Evolutionary conservation across 345 rosid genomes (phyloP), one percentile per base, ranked within the genome.

Genomic region (Lepidium aucheri): DNA sequence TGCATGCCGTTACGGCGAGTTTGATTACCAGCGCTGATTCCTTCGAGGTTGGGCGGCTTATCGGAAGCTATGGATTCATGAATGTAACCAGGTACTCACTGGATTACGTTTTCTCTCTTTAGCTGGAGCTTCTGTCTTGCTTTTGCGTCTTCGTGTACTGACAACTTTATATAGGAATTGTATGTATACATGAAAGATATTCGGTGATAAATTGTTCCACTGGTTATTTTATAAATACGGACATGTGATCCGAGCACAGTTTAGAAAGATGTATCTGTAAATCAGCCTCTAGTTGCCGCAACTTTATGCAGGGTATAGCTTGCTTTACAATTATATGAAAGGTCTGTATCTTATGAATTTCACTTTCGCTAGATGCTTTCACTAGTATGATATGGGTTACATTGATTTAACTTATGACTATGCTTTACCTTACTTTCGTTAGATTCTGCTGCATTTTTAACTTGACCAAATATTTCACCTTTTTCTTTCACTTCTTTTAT

Each of bases 51-150:
- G 98, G 98, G 13, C 73, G 83, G 46, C 90, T 93, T 47, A 83
- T 90, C 16, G 96, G 98, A 45, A 87, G 90, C 84, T 93, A 87
- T 14, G 98, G 97, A 40, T 93, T 87, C 83, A 87, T 93, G 88
- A 93, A 87, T 63, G 55, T 92, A 36, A 87, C 98, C 6, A 89
- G 98, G 98, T 92, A 54, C 45, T 51, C 54, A 34, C 64, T 72
- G 26, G 26, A 17, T 54, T 2, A 15, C 16, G 41, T 24, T 34
- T 44, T 15, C 24, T 61, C 65, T 9, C n/a, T 11, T 50, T 49
- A 39, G 30, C 58, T 53, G 1, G 12, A 30, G 60, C 18, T 44
- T 52, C 53, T 60, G 18, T 69, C 60, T 50, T 64, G 47, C 40
- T 63, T 12, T 8, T 36, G 14, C 39, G 39, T 36, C 42, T 65